A percentile compares a stretch with the other conserved stretches of the same genome.
phyloP scores from a whole-genome alignment of 2,329 filamentous ascomycete species.

The Botrytis cinerea region DNA sequence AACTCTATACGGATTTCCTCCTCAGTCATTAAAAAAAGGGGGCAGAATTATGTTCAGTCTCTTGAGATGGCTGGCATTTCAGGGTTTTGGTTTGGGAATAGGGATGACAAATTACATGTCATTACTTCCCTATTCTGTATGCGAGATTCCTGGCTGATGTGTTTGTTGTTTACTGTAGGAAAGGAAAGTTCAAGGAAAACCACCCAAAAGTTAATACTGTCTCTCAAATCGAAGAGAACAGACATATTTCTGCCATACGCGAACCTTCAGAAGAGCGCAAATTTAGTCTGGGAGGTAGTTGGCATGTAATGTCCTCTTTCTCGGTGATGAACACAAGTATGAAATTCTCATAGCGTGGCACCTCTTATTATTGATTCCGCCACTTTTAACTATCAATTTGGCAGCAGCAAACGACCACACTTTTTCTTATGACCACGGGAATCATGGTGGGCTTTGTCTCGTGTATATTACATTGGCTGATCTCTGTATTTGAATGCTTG shows the following conservation, averaged over 20 bases:
- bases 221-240: constrained; percentile 18
- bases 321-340: constrained; percentile 26
- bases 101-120: constrained; percentile 25
- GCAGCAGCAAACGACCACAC: constrained; percentile 11
- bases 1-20: not conserved
- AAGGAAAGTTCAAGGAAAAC: constrained; percentile 9
- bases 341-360: constrained; percentile 23
- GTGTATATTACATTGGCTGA: constrained; percentile 24
- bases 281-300: constrained; percentile 21
- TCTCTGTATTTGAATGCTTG: constrained; percentile 26
- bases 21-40: constrained; percentile 9
- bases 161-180: constrained; percentile 22
- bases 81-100: constrained; percentile 19
- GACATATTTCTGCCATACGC: constrained; percentile 3
- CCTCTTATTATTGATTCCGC: constrained; percentile 15
- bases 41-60: constrained; percentile 10
- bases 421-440: constrained; percentile 2
- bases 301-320: constrained; percentile 23
- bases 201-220: constrained; percentile 7
- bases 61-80: constrained; percentile 18
- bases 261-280: constrained; percentile 16
- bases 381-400: constrained; percentile 12
- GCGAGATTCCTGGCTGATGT: constrained; percentile 21
- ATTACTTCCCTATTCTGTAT: constrained; percentile 23
- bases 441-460: constrained; percentile 23